Percentiles rank a stretch among this genome's conserved stretches.
phyloP scores from a whole-genome alignment of 352 stramenopile species.

The Pythium graminicola region DNA sequence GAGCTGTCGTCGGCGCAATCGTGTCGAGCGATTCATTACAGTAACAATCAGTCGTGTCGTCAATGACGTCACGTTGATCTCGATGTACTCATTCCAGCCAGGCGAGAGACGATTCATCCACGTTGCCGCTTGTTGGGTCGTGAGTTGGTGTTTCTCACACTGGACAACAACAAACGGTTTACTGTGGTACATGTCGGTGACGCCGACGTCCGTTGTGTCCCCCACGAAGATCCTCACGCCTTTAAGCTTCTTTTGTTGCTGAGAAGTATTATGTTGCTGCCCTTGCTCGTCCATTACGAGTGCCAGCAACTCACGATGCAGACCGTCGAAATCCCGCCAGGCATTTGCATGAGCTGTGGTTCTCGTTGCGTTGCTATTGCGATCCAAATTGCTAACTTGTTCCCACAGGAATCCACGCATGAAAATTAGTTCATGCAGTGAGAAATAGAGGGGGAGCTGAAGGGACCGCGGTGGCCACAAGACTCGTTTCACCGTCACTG shows the following conservation, averaged over 20 bases:
- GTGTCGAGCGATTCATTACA: conserved; percentile 33
- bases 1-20: conserved; percentile 2
- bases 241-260: conserved; percentile 18
- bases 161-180: conserved; percentile 41
- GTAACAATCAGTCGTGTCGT: conserved; percentile 35
- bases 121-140: conserved; percentile 29
- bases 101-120: conserved; percentile 53
- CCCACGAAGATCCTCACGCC: conserved; percentile 44
- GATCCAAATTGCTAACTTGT: neutral
- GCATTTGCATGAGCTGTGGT: conserved; percentile 23
- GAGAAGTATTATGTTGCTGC: neutral
- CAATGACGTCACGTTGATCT: conserved; percentile 37
- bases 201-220: conserved; percentile 29
- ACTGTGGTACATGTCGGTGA: conserved; percentile 40
- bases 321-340: conserved; percentile 38
- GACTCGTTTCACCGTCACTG: conserved; percentile 4
- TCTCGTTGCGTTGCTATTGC: conserved; percentile 1
- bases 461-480: conserved; percentile 10
- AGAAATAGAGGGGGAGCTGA: conserved; percentile 11
- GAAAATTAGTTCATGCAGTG: conserved; percentile 13
- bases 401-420: conserved; percentile 18
- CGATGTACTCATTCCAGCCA: conserved; percentile 54
- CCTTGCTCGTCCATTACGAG: conserved; percentile 20
- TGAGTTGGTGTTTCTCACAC: conserved; percentile 29
- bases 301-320: conserved; percentile 39